A percentile compares a stretch with the other conserved stretches of the same genome.
phyloP scores from a whole-genome alignment of 169 alveolate species.

The Plasmodium falciparum region DNA sequence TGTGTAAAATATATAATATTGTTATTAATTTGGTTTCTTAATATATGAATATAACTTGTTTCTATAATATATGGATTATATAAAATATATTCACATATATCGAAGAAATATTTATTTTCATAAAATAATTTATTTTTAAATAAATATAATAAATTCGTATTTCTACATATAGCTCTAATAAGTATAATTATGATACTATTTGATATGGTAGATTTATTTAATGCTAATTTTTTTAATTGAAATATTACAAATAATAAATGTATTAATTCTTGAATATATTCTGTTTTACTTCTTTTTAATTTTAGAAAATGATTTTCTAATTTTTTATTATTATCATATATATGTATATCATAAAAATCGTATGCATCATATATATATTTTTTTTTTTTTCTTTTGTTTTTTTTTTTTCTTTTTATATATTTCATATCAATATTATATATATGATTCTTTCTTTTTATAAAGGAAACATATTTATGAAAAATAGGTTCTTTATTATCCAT shows the following conservation, averaged over 20 bases:
- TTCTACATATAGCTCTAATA: conserved; percentile 46
- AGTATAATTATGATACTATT: conserved; percentile 26
- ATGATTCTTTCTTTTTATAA: not conserved
- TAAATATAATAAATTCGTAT: conserved; percentile 12
- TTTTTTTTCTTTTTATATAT: no score
- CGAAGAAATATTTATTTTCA: conserved; percentile 54
- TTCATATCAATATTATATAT: no score
- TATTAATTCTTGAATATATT: conserved; percentile 51
- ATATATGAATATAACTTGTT: not conserved
- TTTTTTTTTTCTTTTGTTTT: conserved; percentile 15
- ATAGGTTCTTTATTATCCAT: not conserved
- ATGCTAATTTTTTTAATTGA: conserved; percentile 50
- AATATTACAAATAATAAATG: conserved; percentile 37
- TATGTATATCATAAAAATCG: conserved; percentile 59
- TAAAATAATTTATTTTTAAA: conserved; percentile 38
- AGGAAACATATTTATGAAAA: conserved; percentile 10
- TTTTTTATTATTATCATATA: conserved; percentile 42
- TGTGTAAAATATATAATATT: conserved; percentile 12
- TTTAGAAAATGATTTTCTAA: conserved; percentile 61
- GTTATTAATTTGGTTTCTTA: conserved; percentile 6
- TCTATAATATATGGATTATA: not conserved
- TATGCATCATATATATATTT: conserved; percentile 29
- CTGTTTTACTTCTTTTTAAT: conserved; percentile 72
- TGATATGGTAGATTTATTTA: conserved; percentile 18
- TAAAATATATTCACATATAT: conserved; percentile 29